Percentiles rank a stretch among this genome's conserved stretches.
phyloP scores from a whole-genome alignment of 306 rosid species.

The Carpinus fangiana region DNA sequence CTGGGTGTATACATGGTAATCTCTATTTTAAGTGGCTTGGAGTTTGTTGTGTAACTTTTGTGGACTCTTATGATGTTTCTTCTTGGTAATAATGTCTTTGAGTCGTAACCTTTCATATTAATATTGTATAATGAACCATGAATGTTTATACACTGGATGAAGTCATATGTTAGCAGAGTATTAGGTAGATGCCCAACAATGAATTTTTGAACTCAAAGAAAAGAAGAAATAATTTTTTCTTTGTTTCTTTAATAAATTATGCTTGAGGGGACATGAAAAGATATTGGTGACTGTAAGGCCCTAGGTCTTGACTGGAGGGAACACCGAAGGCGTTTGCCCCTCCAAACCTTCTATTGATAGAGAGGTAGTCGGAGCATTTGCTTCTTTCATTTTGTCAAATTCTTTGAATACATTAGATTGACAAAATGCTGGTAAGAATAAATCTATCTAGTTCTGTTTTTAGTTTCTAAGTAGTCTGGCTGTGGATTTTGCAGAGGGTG shows the following conservation, averaged over 20 bases:
- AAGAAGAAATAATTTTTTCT: not conserved
- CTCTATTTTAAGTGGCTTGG: not conserved
- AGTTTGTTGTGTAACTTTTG: not conserved
- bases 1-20: not conserved
- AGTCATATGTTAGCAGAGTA: not conserved
- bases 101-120: no score
- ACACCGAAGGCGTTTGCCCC: not conserved
- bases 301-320: not conserved
- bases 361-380: not conserved
- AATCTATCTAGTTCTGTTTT: conserved; percentile 19
- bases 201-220: not conserved
- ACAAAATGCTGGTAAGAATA: conserved; percentile 1
- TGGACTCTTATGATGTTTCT: not conserved
- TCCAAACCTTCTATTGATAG: not conserved
- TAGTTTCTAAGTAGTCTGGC: conserved; percentile 27
- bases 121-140: not conserved
- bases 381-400: not conserved
- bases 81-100: not conserved
- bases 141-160: not conserved
- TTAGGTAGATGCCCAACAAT: not conserved
- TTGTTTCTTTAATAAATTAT: not conserved
- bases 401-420: conserved; percentile 5
- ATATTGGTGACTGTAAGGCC: not conserved
- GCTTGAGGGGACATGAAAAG: not conserved
- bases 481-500: conserved; percentile 76